Base-by-base conservation (phyloP, 2,329 filamentous ascomycete species). In the Colletotrichum sidae region DNA sequence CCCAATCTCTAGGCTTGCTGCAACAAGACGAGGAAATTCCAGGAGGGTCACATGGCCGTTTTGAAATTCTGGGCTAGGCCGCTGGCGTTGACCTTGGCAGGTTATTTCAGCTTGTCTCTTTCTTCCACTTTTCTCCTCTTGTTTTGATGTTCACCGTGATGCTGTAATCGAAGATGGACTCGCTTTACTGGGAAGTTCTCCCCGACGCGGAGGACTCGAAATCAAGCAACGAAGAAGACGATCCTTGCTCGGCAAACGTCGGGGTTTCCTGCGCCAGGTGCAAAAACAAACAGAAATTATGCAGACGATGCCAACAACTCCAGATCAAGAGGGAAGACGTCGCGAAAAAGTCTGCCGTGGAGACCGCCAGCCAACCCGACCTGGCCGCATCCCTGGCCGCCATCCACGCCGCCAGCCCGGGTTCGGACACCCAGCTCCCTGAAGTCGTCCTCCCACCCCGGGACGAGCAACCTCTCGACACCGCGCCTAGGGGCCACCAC, bases 381-480 rank as follows among this genome's bases (percentile, higher is more conserved):
- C 25, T 25, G 4, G 33, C 10, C 5, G 12, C 11, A n/a, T 10
- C 13, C 11, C 12, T 15, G 5, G 12, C 55, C 8, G 5, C 38
- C 3, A 44, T 44, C 41, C 10, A 44, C 41, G 15, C 13, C 42
- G 42, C 47, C 4, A 4, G 25, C 3, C 4, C 25, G 3, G 25
- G 3, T 25, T 5, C 46, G 9, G 55, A 52, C 2, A 10, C 13
- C 45, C 25, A 17, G 8, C 33, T 60, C 2, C 61, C 61, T 2
- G 55, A 50, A 44, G 61, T 60, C 17, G 8, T 60, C 3, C 33
- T 64, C 10, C 55, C 25, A 13, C 10, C 52, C 13, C 33, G 56
- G 3, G 10, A 49, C 3, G 42, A 52, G 12, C 0, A n/a, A 12
- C 17, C 6, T 3, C 38, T 12, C 8, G 51, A 38, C 2, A 34